These are phyloP conservation scores for Talaromyces nanjingensis DNA, from an alignment of 495 filamentous ascomycete genomes.

Conservation along the genomic window DNA sequence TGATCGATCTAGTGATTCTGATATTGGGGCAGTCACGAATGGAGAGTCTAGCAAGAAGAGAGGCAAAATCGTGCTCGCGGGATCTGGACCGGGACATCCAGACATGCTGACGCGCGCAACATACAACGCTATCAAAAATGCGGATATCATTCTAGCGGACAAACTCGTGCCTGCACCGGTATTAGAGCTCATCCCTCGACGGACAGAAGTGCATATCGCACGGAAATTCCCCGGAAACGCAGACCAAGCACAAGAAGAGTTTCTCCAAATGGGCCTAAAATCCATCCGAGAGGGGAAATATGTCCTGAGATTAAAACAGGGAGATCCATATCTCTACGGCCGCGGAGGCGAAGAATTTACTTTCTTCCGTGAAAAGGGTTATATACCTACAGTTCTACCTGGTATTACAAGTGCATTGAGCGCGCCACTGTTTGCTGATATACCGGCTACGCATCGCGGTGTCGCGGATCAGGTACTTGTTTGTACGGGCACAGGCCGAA, in stretches of 20 bases:
- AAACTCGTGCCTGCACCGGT: slow-evolving; percentile 90
- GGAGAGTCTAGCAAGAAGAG: slow-evolving; percentile 13
- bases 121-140: slow-evolving; percentile 72
- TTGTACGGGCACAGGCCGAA: slow-evolving; percentile 90
- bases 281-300: slow-evolving; percentile 65
- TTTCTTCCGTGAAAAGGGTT: slow-evolving; percentile 73
- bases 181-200: slow-evolving; percentile 80
- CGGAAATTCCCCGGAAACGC: slow-evolving; percentile 97
- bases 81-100: slow-evolving; percentile 89
- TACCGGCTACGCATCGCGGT: slow-evolving; percentile 81
- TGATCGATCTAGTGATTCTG: slow-evolving; percentile 11
- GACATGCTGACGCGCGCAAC: slow-evolving; percentile 86
- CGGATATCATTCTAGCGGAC: slow-evolving; percentile 87
- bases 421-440: slow-evolving; percentile 80
- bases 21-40: slow-evolving; percentile 12
- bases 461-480: slow-evolving; percentile 89
- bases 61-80: slow-evolving; percentile 80
- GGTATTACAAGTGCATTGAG: slow-evolving; percentile 84
- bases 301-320: slow-evolving; percentile 89
- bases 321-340: slow-evolving; percentile 94
- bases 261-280: slow-evolving; percentile 70
- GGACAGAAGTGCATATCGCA: slow-evolving; percentile 84
- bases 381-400: slow-evolving; percentile 66
- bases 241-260: slow-evolving; percentile 85
- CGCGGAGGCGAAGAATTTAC: slow-evolving; percentile 86